Evolutionary conservation across 2,329 filamentous ascomycete genomes (phyloP).

Genomic region (Sordariomycetes sp.): DNA sequence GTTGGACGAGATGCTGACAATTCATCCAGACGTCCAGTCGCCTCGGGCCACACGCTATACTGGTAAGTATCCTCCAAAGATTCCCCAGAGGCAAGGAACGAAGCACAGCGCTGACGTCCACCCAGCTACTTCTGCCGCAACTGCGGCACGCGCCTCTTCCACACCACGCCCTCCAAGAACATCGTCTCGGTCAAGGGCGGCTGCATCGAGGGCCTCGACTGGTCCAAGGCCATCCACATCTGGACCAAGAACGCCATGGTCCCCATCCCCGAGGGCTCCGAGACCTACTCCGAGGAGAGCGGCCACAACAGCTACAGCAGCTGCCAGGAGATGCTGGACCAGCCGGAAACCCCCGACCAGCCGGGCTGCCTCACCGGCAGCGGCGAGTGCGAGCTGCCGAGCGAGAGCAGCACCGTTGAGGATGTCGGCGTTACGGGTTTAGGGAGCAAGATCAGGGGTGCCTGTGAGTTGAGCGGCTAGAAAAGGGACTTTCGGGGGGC

Average conservation of each 20-base stretch:
- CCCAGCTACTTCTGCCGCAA: conserved; percentile 54
- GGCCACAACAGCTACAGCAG: conserved; percentile 30
- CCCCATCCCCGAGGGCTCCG: conserved; percentile 56
- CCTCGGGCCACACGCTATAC: conserved; percentile 46
- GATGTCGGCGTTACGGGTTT: neutral
- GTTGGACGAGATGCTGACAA: neutral
- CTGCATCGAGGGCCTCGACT: conserved; percentile 54
- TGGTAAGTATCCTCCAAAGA: conserved; percentile 36
- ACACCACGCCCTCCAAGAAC: conserved; percentile 49
- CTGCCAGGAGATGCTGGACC: conserved; percentile 36
- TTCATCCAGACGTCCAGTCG: conserved; percentile 41
- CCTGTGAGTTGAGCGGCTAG: conserved; percentile 17
- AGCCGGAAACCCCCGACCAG: too few species aligned
- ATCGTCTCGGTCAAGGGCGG: conserved; percentile 59
- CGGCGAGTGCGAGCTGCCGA: conserved; percentile 13
- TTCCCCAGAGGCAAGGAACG: neutral
- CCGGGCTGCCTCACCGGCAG: conserved; percentile 27
- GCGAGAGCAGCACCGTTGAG: neutral
- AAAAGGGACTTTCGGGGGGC: neutral
- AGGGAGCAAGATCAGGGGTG: conserved; percentile 8
- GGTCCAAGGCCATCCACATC: conserved; percentile 54
- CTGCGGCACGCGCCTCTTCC: conserved; percentile 58
- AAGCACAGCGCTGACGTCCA: neutral
- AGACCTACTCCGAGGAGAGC: conserved; percentile 46
- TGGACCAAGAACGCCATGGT: conserved; percentile 61